Evolutionary conservation across 2,329 filamentous ascomycete species (phyloP).

Genomic region (Aureobasidium sp.): DNA sequence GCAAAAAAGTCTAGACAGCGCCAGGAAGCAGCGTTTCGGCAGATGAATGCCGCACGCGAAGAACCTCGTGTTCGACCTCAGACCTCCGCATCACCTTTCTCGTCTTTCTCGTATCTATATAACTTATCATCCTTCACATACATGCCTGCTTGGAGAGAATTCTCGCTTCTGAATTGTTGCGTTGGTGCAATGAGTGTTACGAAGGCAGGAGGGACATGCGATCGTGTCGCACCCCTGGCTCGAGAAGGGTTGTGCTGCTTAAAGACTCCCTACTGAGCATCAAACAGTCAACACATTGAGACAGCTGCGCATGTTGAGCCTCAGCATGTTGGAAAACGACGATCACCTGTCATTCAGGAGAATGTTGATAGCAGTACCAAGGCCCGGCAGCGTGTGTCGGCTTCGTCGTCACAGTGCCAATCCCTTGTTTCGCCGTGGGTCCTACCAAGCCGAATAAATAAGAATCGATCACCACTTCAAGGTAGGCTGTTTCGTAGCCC

Average conservation of each 20-base stretch:
- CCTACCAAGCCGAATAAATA: neutral
- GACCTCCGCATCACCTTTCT: neutral
- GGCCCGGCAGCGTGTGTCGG: conserved; percentile 2
- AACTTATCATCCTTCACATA: no score
- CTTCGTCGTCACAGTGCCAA: conserved; percentile 7
- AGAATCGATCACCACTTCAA: neutral
- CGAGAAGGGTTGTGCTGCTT: neutral
- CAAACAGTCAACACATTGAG: neutral
- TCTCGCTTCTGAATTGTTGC: neutral
- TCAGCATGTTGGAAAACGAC: neutral
- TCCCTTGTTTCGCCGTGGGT: conserved; percentile 9
- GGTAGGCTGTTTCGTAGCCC: neutral
- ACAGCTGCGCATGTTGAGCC: neutral
- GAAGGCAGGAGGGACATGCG: neutral
- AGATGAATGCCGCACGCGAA: neutral
- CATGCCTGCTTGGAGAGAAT: no score
- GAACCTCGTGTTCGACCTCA: neutral
- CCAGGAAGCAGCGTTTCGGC: neutral
- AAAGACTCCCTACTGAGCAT: neutral
- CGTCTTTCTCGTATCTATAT: neutral
- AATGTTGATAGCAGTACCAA: neutral
- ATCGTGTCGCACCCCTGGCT: neutral
- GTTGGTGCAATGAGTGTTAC: neutral
- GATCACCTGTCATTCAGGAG: neutral
- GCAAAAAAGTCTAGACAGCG: neutral